Base-by-base conservation (phyloP, 148 eudicot genomes). In the Fagopyrum esculentum region DNA sequence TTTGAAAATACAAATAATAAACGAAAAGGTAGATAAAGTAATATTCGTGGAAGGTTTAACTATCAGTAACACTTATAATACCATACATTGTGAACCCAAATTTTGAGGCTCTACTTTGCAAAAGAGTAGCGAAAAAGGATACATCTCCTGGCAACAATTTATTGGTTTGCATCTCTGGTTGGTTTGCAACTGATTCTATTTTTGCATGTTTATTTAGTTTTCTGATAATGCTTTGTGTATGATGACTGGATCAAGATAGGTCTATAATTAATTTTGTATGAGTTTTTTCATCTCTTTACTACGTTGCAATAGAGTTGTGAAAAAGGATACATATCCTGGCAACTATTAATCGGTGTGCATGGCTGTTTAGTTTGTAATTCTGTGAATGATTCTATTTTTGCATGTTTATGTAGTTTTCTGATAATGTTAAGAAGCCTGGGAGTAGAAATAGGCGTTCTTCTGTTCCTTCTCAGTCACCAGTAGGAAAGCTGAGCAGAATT, bases 401-500 rank as follows among this genome's bases (percentile, higher is more conserved):
- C 9, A 66, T 40, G 5, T 66, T 13, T 4, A 66, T 80, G 71
- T 69, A 94, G 98, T 74, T 78, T 80, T 78, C 78, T 72, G 91
- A 87, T 79, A 79, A 73, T 13, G 86, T 76, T 68, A 83, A 81
- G 86, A 88, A 81, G 79, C 76, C 80, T 55, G 75, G 63, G 68
- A 84, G 78, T 74, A 89, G 83, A 80, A 77, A 61, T 74, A 83
- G 79, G 54, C 88, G 86, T 61, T 83, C 88, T 74, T 76, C 85
- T 60, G 4, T 45, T 71, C 87, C 83, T 79, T 85, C 86, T 22
- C 87, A 85, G 81, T 84, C 82, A 60, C 83, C 71, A 76, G 81
- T 74, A 70, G 90, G 83, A 47, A 85, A 77, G 69, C 64, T 82
- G 78, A 81, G 84, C 75, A 92, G 81, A 80, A 74, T 78, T 79